These are phyloP conservation scores for Aspergillus sojae DNA, from an alignment of 2,329 filamentous ascomycete genomes.

Conservation along the genomic window DNA sequence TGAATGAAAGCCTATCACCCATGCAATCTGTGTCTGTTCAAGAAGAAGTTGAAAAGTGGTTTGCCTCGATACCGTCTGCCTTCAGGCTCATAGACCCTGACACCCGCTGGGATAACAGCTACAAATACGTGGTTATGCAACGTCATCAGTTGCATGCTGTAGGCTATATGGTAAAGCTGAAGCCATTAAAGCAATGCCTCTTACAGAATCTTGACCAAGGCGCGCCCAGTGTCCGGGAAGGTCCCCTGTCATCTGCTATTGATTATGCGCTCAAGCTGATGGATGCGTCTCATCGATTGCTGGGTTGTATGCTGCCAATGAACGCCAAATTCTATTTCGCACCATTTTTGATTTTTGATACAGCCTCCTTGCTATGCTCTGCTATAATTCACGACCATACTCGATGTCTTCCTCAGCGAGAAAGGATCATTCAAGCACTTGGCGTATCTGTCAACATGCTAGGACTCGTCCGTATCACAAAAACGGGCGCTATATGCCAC, in stretches of 20 bases:
- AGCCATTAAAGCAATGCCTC: conserved; percentile 52
- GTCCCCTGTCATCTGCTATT: conserved; percentile 48
- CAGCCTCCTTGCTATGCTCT: conserved; percentile 54
- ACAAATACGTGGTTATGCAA: conserved; percentile 51
- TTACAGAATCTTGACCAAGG: conserved; percentile 34
- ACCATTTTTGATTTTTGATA: conserved; percentile 56
- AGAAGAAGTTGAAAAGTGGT: conserved; percentile 46
- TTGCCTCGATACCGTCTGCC: conserved; percentile 45
- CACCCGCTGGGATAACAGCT: conserved; percentile 42
- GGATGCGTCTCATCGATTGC: conserved; percentile 43
- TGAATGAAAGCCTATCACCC: conserved; percentile 14
- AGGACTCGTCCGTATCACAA: conserved; percentile 24
- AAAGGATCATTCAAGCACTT: conserved; percentile 47
- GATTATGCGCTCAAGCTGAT: conserved; percentile 50
- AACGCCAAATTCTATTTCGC: conserved; percentile 55
- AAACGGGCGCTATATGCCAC: conserved; percentile 29
- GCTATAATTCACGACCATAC: conserved; percentile 55
- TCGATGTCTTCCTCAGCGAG: conserved; percentile 43
- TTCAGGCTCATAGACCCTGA: conserved; percentile 48
- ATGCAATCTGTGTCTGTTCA: conserved; percentile 32
- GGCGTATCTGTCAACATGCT: conserved; percentile 40
- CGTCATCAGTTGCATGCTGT: conserved; percentile 51
- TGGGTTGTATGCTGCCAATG: conserved; percentile 44
- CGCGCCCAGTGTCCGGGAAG: conserved; percentile 36
- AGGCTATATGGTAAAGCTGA: conserved; percentile 49